Evolutionary conservation across 129 eudicot species (phyloP).

Genomic region (Tagetes patula): DNA sequence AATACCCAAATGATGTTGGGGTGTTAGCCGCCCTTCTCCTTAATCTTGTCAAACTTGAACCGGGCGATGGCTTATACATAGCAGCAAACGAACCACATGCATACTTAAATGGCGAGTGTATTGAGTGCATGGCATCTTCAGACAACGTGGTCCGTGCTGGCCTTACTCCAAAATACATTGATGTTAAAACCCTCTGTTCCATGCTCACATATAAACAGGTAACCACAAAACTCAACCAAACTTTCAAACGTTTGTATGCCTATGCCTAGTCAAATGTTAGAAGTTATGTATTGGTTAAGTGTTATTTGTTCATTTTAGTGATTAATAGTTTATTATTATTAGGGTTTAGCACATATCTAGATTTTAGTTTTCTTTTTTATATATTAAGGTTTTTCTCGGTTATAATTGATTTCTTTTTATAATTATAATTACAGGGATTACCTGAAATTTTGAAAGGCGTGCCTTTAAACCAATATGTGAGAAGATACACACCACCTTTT

Average conservation of each 20-base stretch:
- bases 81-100: slow-evolving; percentile 97
- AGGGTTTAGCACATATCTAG: too few species aligned
- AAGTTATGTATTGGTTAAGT: slow-evolving; percentile 2
- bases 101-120: slow-evolving; percentile 72
- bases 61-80: slow-evolving; percentile 79
- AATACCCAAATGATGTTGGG: slow-evolving; percentile 85
- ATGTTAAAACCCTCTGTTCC: slow-evolving; percentile 71
- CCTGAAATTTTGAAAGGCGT: slow-evolving; percentile 70
- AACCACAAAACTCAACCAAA: neutral
- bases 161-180: slow-evolving; percentile 82
- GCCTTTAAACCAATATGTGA: slow-evolving; percentile 40
- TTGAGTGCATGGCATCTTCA: slow-evolving; percentile 97
- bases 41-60: slow-evolving; percentile 66
- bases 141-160: slow-evolving; percentile 99
- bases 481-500: slow-evolving; percentile 74
- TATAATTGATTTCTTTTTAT: too few species aligned
- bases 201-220: slow-evolving; percentile 99
- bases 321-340: too few species aligned
- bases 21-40: slow-evolving; percentile 75
- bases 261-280: neutral
- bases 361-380: too few species aligned
- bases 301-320: too few species aligned
- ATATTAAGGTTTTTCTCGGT: too few species aligned
- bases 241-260: neutral
- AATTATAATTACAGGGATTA: slow-evolving; percentile 40